phyloP scores from a whole-genome alignment of 331 rosid species.

The Saraca asoca region DNA sequence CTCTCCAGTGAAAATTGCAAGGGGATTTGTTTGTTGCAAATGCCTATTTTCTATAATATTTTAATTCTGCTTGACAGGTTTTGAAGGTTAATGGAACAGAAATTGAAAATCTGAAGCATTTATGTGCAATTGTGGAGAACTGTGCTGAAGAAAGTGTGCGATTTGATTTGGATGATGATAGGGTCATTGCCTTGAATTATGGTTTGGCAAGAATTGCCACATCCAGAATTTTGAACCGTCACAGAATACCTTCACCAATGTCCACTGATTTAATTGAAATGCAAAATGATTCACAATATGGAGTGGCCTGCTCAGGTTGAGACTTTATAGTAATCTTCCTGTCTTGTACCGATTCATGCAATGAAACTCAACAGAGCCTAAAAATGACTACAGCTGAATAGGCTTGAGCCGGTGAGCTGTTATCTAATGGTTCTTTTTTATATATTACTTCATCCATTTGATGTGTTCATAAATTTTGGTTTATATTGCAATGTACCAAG shows the following conservation, averaged over 20 bases:
- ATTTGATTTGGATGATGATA: slow-evolving; percentile 87
- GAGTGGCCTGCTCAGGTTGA: slow-evolving; percentile 27
- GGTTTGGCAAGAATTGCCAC: slow-evolving; percentile 67
- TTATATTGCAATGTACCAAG: not conserved
- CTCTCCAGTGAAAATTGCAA: not conserved
- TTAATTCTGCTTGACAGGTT: slow-evolving; percentile 52
- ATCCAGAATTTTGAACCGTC: slow-evolving; percentile 70
- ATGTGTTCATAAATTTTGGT: no score
- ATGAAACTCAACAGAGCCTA: no score
- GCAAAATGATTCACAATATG: slow-evolving; percentile 30
- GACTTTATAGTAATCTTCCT: not conserved
- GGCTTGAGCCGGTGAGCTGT: no score
- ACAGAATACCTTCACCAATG: slow-evolving; percentile 71
- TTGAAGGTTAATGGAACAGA: slow-evolving; percentile 76
- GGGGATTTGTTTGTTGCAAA: not conserved
- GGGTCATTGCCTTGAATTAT: slow-evolving; percentile 70
- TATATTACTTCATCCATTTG: no score
- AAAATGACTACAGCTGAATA: no score
- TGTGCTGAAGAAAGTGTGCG: slow-evolving; percentile 60
- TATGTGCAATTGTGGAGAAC: slow-evolving; percentile 68
- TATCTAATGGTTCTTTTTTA: no score
- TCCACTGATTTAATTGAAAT: slow-evolving; percentile 63
- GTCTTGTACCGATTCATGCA: no score
- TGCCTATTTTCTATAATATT: slow-evolving; percentile 25
- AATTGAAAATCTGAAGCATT: slow-evolving; percentile 70